Conservation (phyloP, 1,284 basidiomycete species). For the Grifola frondosa region DNA sequence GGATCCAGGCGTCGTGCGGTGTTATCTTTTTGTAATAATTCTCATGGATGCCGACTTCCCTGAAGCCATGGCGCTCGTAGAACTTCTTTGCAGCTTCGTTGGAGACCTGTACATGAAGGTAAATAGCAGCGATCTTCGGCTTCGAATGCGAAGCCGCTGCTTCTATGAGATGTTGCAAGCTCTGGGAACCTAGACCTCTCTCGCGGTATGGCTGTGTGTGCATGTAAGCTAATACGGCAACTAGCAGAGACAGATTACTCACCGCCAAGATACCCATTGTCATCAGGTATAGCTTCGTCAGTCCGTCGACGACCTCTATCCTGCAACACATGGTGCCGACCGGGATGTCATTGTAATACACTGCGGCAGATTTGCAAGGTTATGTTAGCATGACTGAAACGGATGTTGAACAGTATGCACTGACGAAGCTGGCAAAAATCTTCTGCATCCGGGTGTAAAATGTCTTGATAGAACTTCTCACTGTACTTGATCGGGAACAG, state of each 20-base stretch:
- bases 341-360: conserved; percentile 84
- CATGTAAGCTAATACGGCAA: conserved; percentile 6
- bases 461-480: conserved; percentile 78
- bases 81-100: conserved; percentile 71
- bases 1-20: conserved; percentile 78
- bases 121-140: conserved; percentile 65
- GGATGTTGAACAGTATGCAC: conserved; percentile 37
- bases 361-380: conserved; percentile 35
- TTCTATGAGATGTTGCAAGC: conserved; percentile 60
- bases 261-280: conserved; percentile 84
- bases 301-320: conserved; percentile 61
- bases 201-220: conserved; percentile 71
- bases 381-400: background rate
- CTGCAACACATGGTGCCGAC: conserved; percentile 82
- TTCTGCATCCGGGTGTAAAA: conserved; percentile 68
- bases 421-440: conserved; percentile 80
- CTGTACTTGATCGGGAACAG: conserved; percentile 81
- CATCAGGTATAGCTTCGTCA: conserved; percentile 71
- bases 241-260: conserved; percentile 34
- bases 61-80: conserved; percentile 78
- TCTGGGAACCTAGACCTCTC: conserved; percentile 66
- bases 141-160: conserved; percentile 57
- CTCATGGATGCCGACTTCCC: conserved; percentile 57
- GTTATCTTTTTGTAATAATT: conserved; percentile 82
- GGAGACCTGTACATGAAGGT: conserved; percentile 77